phyloP scores from a whole-genome alignment of 208 protist species.

The Porcisia deanei region DNA sequence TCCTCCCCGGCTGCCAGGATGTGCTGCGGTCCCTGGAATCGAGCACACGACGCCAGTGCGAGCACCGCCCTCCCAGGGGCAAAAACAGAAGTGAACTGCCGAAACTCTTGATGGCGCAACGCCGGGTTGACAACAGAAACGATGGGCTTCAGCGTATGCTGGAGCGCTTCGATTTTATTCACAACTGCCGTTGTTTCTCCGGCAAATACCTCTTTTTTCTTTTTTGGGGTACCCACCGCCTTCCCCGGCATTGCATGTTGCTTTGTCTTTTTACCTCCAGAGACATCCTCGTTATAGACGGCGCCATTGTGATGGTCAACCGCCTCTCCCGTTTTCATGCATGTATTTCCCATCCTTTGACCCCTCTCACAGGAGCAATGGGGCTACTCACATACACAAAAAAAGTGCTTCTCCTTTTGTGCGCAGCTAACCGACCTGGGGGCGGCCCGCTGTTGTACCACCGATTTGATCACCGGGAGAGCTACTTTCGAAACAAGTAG shows the following conservation, averaged over 20 bases:
- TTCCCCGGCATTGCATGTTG: not conserved
- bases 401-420: not conserved
- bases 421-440: not conserved
- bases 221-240: not conserved
- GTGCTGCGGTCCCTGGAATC: constrained; percentile 41
- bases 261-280: not conserved
- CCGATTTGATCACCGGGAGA: not conserved
- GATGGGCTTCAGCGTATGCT: constrained; percentile 52
- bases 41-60: constrained; percentile 59
- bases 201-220: not conserved
- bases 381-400: constrained; percentile 3
- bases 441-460: not conserved
- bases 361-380: not conserved
- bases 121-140: constrained; percentile 37
- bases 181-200: constrained; percentile 24
- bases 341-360: constrained; percentile 43
- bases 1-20: constrained; percentile 62
- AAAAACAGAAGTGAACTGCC: constrained; percentile 61
- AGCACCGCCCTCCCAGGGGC: constrained; percentile 30
- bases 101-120: constrained; percentile 43
- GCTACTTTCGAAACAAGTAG: not conserved
- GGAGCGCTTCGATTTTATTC: constrained; percentile 46
- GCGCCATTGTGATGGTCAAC: constrained; percentile 17
- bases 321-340: constrained; percentile 33
- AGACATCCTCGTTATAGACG: not conserved